Base-by-base conservation (phyloP, 1,284 basidiomycete genomes). In the Malassezia slooffiae region DNA sequence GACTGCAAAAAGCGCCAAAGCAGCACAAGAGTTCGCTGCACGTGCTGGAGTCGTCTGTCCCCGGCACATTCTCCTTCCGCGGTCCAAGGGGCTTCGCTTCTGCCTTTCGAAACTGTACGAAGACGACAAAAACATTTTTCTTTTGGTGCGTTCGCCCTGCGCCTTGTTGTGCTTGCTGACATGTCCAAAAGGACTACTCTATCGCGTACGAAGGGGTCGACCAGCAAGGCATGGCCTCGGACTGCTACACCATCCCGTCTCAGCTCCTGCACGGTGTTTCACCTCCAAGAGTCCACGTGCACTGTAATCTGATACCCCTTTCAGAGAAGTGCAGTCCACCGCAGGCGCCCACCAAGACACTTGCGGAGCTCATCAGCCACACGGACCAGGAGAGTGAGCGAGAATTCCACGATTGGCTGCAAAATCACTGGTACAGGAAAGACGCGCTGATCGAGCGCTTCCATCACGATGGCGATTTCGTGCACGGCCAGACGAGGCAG, bases 131-230 rank as follows among this genome's bases (percentile, higher is more conserved):
- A 16, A 41, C 5, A 8, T 30, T 7, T 27, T 33, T 16, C 15
- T 41, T 8, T 4, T 41, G 21, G 38, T 39, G 24, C 27, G 38
- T 29, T n/a, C n/a, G n/a, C n/a, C n/a, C n/a, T n/a, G n/a, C n/a
- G n/a, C n/a, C n/a, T n/a, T n/a, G n/a, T n/a, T n/a, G n/a, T n/a
- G n/a, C n/a, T n/a, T n/a, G n/a, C 3, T 22, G 3, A 2, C 3
- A 8, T 28, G 20, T 12, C 19, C 6, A 15, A 11, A 16, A 39
- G 38, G 39, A 41, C 15, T 34, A 24, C 20, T 33, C 39, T 11
- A 21, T 41, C 3, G 39, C 39, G 4, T 41, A 41, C 19, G 20
- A 30, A n/a, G 38, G 27, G 3, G 23, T 32, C 11, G 3, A n/a
- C 5, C 11, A 12, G 3, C 19, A 22, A n/a, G 16, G 19, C 9